Conservation (phyloP, 257 asterid species). For the Primulina eburnea region DNA sequence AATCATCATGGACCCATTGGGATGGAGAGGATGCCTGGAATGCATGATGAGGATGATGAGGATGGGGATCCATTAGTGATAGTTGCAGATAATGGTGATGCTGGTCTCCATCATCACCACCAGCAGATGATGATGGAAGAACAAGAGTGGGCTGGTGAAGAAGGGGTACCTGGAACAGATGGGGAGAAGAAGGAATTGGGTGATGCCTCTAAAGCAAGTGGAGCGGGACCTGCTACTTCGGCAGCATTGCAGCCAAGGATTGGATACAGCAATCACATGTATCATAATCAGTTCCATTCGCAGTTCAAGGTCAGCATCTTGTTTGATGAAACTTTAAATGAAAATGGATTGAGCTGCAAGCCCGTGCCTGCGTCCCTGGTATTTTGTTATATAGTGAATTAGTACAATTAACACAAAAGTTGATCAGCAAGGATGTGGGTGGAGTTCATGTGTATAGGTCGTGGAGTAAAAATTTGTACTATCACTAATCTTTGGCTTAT, state of each 20-base stretch:
- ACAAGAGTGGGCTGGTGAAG: constrained; percentile 72
- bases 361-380: background rate
- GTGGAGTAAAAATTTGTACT: constrained; percentile 44
- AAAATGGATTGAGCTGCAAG: constrained; percentile 41
- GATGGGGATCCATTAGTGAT: constrained; percentile 78
- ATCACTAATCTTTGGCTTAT: constrained; percentile 23
- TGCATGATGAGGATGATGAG: constrained; percentile 64
- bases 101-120: constrained; percentile 49
- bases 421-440: constrained; percentile 27
- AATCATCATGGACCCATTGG: constrained; percentile 51
- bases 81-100: constrained; percentile 63
- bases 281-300: constrained; percentile 69
- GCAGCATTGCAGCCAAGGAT: constrained; percentile 53
- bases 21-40: constrained; percentile 43
- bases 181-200: constrained; percentile 72
- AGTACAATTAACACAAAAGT: constrained; percentile 29
- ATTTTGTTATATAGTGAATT: constrained; percentile 37
- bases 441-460: constrained; percentile 24
- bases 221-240: constrained; percentile 39
- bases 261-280: constrained; percentile 63
- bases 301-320: constrained; percentile 99
- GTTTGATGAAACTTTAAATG: constrained; percentile 59
- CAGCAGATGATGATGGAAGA: constrained; percentile 55
- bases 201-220: constrained; percentile 59
- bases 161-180: constrained; percentile 48